Conservation (phyloP, 2,329 filamentous ascomycete genomes). For the Westerdykella sp. region DNA sequence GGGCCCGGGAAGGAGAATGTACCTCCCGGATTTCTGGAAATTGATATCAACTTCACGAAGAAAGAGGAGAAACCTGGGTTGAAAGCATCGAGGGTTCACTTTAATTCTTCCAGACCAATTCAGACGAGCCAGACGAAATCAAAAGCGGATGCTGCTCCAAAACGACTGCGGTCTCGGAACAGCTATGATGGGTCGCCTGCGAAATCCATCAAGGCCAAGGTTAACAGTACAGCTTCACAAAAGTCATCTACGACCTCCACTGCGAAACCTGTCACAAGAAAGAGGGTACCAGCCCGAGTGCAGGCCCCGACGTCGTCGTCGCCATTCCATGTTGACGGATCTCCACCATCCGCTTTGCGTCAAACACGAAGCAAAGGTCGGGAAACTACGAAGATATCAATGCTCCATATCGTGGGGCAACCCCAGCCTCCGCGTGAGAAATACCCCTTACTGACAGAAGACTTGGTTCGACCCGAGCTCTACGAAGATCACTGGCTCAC, state of each 20-base stretch:
- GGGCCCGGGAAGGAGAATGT: constrained; percentile 59
- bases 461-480: constrained; percentile 51
- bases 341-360: constrained; percentile 31
- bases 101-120: constrained; percentile 17
- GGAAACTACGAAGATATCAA: constrained; percentile 25
- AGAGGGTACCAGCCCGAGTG: constrained; percentile 16
- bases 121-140: constrained; percentile 16
- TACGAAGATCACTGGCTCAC: constrained; percentile 59
- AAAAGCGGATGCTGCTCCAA: constrained; percentile 25
- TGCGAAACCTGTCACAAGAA: constrained; percentile 12
- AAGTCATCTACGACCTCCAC: not conserved
- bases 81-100: constrained; percentile 26
- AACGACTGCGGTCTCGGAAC: constrained; percentile 29
- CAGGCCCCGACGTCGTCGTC: constrained; percentile 23
- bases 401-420: constrained; percentile 29
- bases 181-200: constrained; percentile 27
- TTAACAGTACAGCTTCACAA: constrained; percentile 22
- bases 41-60: constrained; percentile 29
- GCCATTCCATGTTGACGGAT: constrained; percentile 32
- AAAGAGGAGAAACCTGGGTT: constrained; percentile 18
- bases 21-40: constrained; percentile 43
- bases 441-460: constrained; percentile 50
- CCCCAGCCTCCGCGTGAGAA: constrained; percentile 25
- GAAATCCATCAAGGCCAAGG: constrained; percentile 29
- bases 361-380: constrained; percentile 17